phyloP scores from a whole-genome alignment of 805 yeast genomes.

The Cyberlindnera maritima region DNA sequence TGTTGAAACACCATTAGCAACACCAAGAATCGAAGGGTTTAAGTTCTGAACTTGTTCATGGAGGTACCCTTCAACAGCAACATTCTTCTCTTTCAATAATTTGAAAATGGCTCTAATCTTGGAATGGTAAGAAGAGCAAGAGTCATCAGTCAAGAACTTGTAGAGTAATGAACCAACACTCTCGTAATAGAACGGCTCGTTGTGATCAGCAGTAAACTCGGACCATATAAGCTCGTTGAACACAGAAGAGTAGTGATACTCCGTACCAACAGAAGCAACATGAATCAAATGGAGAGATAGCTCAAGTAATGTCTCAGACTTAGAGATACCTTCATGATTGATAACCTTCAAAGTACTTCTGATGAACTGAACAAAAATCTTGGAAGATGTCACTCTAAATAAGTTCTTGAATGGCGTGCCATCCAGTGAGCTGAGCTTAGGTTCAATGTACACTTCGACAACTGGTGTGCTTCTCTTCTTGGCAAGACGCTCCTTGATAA shows the following conservation, averaged over 20 bases:
- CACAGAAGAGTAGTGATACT: conserved; percentile 27
- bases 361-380: conserved; percentile 52
- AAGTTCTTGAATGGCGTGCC: conserved; percentile 41
- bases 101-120: conserved; percentile 57
- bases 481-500: conserved; percentile 51
- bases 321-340: conserved; percentile 32
- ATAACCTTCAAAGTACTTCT: conserved; percentile 44
- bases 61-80: conserved; percentile 30
- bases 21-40: conserved; percentile 21
- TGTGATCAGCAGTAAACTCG: conserved; percentile 33
- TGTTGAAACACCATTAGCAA: neutral
- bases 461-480: conserved; percentile 36
- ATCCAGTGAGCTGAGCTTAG: conserved; percentile 39
- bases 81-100: conserved; percentile 29
- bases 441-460: conserved; percentile 55
- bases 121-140: conserved; percentile 43
- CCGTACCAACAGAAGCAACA: conserved; percentile 42
- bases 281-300: conserved; percentile 68
- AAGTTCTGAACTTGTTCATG: conserved; percentile 36
- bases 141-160: conserved; percentile 40
- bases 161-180: conserved; percentile 40
- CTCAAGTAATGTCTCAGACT: conserved; percentile 57
- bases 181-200: conserved; percentile 37
- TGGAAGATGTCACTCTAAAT: conserved; percentile 50
- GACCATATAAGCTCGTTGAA: conserved; percentile 35